Evolutionary conservation across 2,329 filamentous ascomycete species (phyloP).

Genomic region (Ophiocordyceps camponoti-floridani): DNA sequence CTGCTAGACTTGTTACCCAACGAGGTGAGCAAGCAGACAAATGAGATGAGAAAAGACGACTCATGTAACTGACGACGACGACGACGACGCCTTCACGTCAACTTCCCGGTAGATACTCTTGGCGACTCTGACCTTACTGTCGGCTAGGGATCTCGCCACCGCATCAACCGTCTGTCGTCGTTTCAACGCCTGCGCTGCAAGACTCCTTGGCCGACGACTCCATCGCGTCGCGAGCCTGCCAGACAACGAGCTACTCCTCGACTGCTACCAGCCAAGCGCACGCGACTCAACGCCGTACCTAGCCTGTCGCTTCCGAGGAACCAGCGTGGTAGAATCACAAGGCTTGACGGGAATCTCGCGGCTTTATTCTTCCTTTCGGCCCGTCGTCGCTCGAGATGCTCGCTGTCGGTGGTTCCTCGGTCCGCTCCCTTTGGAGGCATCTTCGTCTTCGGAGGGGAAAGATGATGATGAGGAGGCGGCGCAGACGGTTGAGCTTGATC

Average conservation of each 20-base stretch:
- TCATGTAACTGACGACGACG: too few species aligned
- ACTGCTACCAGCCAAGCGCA: constrained; percentile 58
- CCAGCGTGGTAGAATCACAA: constrained; percentile 12
- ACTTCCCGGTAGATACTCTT: background rate
- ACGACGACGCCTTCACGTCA: background rate
- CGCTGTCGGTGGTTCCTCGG: background rate
- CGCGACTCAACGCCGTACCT: constrained; percentile 52
- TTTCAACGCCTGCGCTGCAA: constrained; percentile 43
- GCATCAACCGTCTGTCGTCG: constrained; percentile 41
- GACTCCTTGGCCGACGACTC: constrained; percentile 47
- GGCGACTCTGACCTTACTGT: constrained; percentile 24
- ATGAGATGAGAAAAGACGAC: too few species aligned
- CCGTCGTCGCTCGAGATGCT: constrained; percentile 35
- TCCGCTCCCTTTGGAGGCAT: background rate
- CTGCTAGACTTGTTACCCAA: constrained; percentile 1
- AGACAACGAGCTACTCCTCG: constrained; percentile 47
- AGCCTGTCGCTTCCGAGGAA: constrained; percentile 47
- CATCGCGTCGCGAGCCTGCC: constrained; percentile 15
- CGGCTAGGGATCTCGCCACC: constrained; percentile 33
- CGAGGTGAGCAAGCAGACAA: background rate
- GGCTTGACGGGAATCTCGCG: constrained; percentile 22
- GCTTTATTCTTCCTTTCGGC: constrained; percentile 56
- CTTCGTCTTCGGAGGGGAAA: constrained; percentile 6
- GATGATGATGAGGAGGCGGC: constrained; percentile 23
- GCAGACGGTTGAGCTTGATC: constrained; percentile 47